Evolutionary conservation across 257 asterid species (phyloP), one percentile per base, ranked within the genome.

Genomic region (Penstemon barbatus): DNA sequence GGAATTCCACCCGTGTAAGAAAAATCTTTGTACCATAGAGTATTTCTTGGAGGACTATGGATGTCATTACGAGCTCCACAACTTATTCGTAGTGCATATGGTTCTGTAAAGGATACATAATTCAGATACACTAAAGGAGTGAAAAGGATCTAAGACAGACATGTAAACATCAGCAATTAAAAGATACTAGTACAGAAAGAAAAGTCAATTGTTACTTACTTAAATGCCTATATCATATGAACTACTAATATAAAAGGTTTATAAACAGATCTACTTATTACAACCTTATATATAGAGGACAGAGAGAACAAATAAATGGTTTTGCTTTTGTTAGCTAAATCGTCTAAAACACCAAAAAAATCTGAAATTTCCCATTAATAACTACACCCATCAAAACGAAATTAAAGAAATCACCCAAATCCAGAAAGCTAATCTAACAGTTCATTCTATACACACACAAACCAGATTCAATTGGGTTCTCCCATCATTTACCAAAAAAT

Each of bases 1-100:
- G 98, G 95, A 41, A 87, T 77, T 48, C 99, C 98, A 38, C 99
- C 98, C 0, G 98, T 94, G 76, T 94, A 94, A 42, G 93, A 95
- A 73, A 83, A 94, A 79, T 94, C 99, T 77, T 91, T 91, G 70
- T 78, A 61, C 98, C 99, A 94, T 19, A 50, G 83, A 42, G 99
- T 91, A 69, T 91, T 87, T 52, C 96, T 69, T 19, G 90, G 97
- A 49, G 86, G 18, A 71, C 84, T 83, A 53, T 57, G 91, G 44
- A 91, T 81, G 75, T 94, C 91, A 1, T 68, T 45, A 45, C 97
- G 96, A 57, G 98, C 95, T 73, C 99, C 99, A 67, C 99, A 91
- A 81, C 96, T 94, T 79, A 94, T 89, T 71, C 99, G 83, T 83
- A 94, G 50, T 4, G 84, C 97, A 75, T 86, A 94, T n/a, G 98